Evolutionary conservation across 1,139 yeast genomes (phyloP), one percentile per base, ranked within the genome.

Genomic region (Saccharomyces hybrid): DNA sequence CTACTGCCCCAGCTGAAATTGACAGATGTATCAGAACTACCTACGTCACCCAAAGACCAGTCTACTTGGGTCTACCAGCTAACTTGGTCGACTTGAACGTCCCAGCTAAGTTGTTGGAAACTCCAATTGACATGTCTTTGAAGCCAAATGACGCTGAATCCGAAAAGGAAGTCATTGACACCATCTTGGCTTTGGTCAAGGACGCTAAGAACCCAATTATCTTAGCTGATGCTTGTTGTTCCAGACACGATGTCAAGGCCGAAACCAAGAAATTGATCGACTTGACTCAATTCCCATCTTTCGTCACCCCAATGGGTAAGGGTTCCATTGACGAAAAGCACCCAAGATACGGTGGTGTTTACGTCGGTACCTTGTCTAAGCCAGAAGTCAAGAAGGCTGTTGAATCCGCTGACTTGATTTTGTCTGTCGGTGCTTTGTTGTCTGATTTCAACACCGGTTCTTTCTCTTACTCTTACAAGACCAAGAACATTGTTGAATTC

Each of bases 301-400:
- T 81, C 73, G 86, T 86, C 54, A 88, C 96, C 52, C 96, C 96
- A 61, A 87, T 88, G 95, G 96, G 96, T 73, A 88, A 88, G 74
- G 86, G 90, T 59, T 79, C 81, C 46, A 81, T 87, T 66, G 83
- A 86, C 72, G 96, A 88, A 74, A 76, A 77, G 58, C 78, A 85
- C 69, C 81, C 85, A 56, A 77, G 91, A 70, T 88, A 82, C 71
- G 93, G 90, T 61, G 96, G 96, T 72, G 91, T 85, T 54, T 88
- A 88, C 69, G 88, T 88, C 59, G 96, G 96, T 62, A 79, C 88
- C 16, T 75, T 88, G 65, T 84, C 95, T 48, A 75, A 79, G 59
- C 91, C 93, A 56, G 86, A 80, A 59, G 90, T 88, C 51, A 84
- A 83, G 70, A 83, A 81, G 61, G 81, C 20, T 16, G 20, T 16